These are phyloP conservation scores for Ogataea henricii DNA, from an alignment of 805 yeast genomes.

Conservation along the genomic window DNA sequence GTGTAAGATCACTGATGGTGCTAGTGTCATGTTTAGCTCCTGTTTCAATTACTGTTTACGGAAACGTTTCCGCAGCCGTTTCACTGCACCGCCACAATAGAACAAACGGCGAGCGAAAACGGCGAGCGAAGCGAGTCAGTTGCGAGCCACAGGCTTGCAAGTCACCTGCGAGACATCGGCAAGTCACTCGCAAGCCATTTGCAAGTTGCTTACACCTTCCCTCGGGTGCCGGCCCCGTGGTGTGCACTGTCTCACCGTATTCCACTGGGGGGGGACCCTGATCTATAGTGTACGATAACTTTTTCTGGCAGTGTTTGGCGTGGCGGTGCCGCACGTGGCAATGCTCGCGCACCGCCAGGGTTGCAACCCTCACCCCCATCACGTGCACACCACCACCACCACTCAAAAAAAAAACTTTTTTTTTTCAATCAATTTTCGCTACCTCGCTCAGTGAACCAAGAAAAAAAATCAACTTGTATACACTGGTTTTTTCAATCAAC, in stretches of 20 bases:
- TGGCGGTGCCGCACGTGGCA: background rate
- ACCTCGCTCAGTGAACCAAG: background rate
- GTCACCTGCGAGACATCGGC: too few relatives aligned
- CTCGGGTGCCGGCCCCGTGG: too few relatives aligned
- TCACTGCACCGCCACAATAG: slow-evolving; percentile 4
- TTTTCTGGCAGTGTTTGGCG: too few relatives aligned
- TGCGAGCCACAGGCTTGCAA: too few relatives aligned
- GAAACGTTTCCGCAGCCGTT: slow-evolving; percentile 5
- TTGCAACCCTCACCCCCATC: background rate
- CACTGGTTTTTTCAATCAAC: slow-evolving; percentile 4
- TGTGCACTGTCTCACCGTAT: too few relatives aligned
- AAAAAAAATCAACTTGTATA: slow-evolving; percentile 3
- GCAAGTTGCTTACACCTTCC: too few relatives aligned
- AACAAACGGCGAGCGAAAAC: background rate
- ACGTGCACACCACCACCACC: background rate
- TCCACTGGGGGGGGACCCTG: too few relatives aligned
- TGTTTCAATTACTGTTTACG: slow-evolving; percentile 1
- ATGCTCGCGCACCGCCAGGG: background rate
- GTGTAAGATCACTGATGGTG: too few relatives aligned
- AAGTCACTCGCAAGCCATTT: too few relatives aligned
- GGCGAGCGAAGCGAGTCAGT: background rate
- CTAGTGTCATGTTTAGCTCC: background rate
- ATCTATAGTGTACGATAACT: too few relatives aligned
- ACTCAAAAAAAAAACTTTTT: background rate
- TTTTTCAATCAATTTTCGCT: slow-evolving; percentile 1